Evolutionary conservation across 2,329 filamentous ascomycete genomes (phyloP).

Genomic region (Colletotrichum sp.): DNA sequence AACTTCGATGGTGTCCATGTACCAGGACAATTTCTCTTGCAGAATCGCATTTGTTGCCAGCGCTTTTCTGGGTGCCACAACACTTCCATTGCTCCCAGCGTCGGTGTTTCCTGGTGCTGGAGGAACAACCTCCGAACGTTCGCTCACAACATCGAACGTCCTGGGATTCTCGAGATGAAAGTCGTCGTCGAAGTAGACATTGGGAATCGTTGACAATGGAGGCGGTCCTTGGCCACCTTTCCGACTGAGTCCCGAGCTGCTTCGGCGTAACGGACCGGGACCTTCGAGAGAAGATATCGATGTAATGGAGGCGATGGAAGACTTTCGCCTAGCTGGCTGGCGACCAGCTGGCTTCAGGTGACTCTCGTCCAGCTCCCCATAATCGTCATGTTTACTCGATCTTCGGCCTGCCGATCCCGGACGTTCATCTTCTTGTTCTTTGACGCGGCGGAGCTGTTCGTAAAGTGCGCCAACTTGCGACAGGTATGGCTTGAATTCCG

Average conservation of each 20-base stretch:
- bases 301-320: constrained; percentile 50
- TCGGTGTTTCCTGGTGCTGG: constrained; percentile 60
- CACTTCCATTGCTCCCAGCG: constrained; percentile 59
- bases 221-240: constrained; percentile 75
- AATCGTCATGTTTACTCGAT: constrained; percentile 47
- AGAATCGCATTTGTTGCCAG: constrained; percentile 95
- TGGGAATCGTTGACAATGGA: constrained; percentile 89
- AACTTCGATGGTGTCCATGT: constrained; percentile 99
- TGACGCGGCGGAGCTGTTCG: constrained; percentile 85
- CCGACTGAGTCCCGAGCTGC: constrained; percentile 55
- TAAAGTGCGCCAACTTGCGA: constrained; percentile 86
- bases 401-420: constrained; percentile 31
- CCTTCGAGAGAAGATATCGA: constrained; percentile 57
- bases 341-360: constrained; percentile 52
- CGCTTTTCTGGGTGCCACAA: constrained; percentile 75
- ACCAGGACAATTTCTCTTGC: constrained; percentile 98
- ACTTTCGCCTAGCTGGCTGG: constrained; percentile 41
- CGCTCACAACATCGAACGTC: constrained; percentile 95
- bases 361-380: constrained; percentile 46
- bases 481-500: constrained; percentile 85
- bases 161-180: constrained; percentile 96
- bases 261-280: constrained; percentile 45
- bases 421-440: constrained; percentile 74
- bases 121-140: constrained; percentile 93
- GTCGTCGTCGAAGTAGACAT: constrained; percentile 92